A percentile compares a stretch with the other conserved stretches of the same genome.
Evolutionary conservation across 148 eudicot species (phyloP).

Genomic region (Rhododendron ferrugineum): DNA sequence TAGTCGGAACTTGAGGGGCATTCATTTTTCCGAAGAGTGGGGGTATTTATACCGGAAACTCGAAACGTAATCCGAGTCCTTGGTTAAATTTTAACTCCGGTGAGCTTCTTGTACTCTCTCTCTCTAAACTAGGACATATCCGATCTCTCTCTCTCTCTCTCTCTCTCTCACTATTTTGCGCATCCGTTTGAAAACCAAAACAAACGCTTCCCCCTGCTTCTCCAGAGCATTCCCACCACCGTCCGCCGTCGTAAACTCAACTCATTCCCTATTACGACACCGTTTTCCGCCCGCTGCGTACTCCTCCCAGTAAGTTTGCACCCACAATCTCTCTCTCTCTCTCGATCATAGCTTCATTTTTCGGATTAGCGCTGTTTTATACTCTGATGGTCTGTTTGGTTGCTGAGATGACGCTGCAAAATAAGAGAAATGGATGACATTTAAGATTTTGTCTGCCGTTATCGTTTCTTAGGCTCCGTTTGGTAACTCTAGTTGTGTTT

Average conservation of each 20-base stretch:
- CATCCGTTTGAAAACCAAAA: not conserved
- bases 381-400: not conserved
- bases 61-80: slow-evolving; percentile 9
- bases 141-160: not conserved
- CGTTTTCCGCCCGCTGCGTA: not conserved
- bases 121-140: not conserved
- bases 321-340: not conserved
- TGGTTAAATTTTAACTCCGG: slow-evolving; percentile 12
- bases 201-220: not conserved
- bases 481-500: not conserved
- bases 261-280: not conserved
- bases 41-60: not conserved
- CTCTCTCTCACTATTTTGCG: not conserved
- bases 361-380: not conserved
- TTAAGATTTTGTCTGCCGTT: not conserved
- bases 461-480: not conserved
- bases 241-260: not conserved
- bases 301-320: slow-evolving; percentile 8
- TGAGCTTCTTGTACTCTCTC: not conserved
- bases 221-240: not conserved
- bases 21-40: not conserved
- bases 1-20: not conserved
- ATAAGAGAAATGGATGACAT: not conserved
- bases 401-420: slow-evolving; percentile 5
- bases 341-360: not conserved